A percentile compares a stretch with the other conserved stretches of the same genome.
phyloP scores from a whole-genome alignment of 192 early-diverging fungal genomes.

The Linnemannia exigua region DNA sequence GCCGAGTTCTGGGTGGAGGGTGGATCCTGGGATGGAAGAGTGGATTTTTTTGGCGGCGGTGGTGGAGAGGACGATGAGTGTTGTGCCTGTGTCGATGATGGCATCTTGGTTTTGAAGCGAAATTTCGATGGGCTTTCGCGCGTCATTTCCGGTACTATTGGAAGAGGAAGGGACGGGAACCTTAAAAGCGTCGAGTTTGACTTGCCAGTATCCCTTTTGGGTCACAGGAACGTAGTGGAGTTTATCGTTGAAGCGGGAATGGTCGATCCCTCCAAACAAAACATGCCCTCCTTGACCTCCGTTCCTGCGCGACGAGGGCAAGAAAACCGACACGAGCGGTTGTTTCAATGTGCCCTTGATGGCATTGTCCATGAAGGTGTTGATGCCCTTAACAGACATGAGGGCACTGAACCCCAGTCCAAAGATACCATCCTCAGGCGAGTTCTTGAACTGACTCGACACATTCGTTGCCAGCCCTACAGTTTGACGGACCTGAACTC shows the following conservation, averaged over 20 bases:
- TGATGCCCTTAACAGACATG: constrained; percentile 44
- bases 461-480: constrained; percentile 70
- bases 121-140: constrained; percentile 6
- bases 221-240: constrained; percentile 67
- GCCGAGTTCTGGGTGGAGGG: background rate
- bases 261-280: constrained; percentile 68
- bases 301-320: constrained; percentile 60
- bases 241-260: constrained; percentile 56
- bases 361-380: constrained; percentile 69
- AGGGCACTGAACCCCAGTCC: constrained; percentile 69
- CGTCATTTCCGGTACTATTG: background rate
- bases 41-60: constrained; percentile 65
- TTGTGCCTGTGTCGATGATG: constrained; percentile 78
- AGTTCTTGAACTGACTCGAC: constrained; percentile 60
- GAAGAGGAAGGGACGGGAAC: constrained; percentile 5
- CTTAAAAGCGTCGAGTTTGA: constrained; percentile 57
- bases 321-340: constrained; percentile 72
- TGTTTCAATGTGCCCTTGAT: constrained; percentile 32
- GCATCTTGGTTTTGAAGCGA: constrained; percentile 30
- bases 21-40: constrained; percentile 10
- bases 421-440: constrained; percentile 71
- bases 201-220: constrained; percentile 68
- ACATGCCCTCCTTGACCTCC: constrained; percentile 61
- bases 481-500: constrained; percentile 68
- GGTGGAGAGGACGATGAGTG: constrained; percentile 66